Base-by-base conservation (phyloP, 208 protist genomes). In the Trypanosomatidae sp. region DNA sequence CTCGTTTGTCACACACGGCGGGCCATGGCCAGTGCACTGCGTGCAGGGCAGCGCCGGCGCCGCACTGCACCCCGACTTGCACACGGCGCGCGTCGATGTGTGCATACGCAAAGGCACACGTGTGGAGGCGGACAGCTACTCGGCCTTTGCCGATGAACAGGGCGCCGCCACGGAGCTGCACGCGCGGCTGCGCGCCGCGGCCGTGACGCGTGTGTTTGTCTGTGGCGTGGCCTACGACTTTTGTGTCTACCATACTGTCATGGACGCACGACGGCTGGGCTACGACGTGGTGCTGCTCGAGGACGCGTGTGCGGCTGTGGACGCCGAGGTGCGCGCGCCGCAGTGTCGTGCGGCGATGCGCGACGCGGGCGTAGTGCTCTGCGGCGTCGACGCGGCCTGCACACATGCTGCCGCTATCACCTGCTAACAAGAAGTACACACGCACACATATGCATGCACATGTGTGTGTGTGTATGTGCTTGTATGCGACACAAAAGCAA, bases 191-290 rank as follows among this genome's bases (percentile, higher is more conserved):
- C 56, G 41, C 2, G 51, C 32, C 1, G 19, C 64, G 16, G 68
- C 53, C n/a, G 68, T 81, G 8, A 44, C 15, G 1, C 66, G 79
- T 1, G 61, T 88, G n/a, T 71, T 84, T 40, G 56, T 84, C 15
- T 71, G 61, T 40, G 79, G 79, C 6, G 48, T 88, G 27, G 79
- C 74, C 6, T 65, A 52, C 15, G 73, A 88, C 53, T 83, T 58
- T 53, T 88, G 79, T 43, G 79, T 88, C 4, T 67, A 63, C 18
- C 50, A 41, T 37, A 88, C 79, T 4, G 74, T 67, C 1, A 50
- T 65, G 46, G 61, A 76, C 39, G 79, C 79, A 23, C 4, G 52
- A 5, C 50, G 40, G 30, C 39, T 22, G 18, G 56, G 55, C 4
- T 81, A 84, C 39, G 28, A 55, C 4, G 70, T 73, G 25, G 56